Conservation (phyloP, 2,329 filamentous ascomycete genomes). For the Ceratocystis huliohia region DNA sequence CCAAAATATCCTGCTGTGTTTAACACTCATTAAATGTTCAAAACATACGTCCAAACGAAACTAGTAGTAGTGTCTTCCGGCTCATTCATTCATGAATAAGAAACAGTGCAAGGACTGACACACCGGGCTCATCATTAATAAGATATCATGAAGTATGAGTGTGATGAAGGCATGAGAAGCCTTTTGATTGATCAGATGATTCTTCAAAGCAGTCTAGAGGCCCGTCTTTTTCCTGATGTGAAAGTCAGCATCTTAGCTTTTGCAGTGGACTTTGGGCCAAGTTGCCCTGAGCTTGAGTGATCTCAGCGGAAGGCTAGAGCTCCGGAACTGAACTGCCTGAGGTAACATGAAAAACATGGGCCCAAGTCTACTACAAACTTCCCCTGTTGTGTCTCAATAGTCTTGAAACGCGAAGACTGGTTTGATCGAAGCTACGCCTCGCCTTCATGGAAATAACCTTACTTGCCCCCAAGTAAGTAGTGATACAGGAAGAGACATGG, state of each 20-base stretch:
- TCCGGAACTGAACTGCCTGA: not conserved
- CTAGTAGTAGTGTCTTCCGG: not conserved
- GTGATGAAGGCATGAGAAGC: not conserved
- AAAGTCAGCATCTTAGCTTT: not conserved
- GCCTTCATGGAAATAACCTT: not conserved
- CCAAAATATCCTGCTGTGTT: not conserved
- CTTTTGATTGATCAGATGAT: not conserved
- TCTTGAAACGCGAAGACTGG: not conserved
- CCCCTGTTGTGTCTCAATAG: not conserved
- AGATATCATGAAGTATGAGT: not conserved
- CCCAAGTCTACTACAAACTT: not conserved
- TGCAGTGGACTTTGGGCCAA: not conserved
- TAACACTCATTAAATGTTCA: not conserved
- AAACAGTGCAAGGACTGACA: not conserved
- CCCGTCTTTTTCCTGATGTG: not conserved
- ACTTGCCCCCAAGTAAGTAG: too few species aligned
- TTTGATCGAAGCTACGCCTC: not conserved
- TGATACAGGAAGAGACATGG: not conserved
- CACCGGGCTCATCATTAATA: not conserved
- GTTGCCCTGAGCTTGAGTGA: not conserved
- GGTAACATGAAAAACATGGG: not conserved
- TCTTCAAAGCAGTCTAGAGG: not conserved
- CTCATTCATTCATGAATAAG: not conserved
- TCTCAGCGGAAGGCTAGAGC: not conserved
- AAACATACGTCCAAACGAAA: not conserved